phyloP scores from a whole-genome alignment of 352 stramenopile genomes.

The Globisporangium camurandrum region DNA sequence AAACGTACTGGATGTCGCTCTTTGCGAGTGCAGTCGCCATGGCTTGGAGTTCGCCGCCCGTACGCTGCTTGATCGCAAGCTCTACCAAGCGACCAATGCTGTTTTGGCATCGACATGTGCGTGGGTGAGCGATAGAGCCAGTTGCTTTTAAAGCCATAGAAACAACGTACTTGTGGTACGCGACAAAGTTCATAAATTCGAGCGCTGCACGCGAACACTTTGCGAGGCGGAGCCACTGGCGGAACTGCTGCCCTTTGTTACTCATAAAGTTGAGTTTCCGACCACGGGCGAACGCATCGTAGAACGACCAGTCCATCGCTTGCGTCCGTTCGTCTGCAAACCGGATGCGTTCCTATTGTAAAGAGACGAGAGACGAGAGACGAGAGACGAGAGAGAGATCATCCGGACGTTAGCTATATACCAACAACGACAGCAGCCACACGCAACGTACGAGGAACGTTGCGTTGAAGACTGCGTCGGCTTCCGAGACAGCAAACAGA shows the following conservation, averaged over 20 bases:
- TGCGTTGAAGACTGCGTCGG: conserved; percentile 69
- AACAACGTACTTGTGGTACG: conserved; percentile 69
- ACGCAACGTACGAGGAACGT: conserved; percentile 40
- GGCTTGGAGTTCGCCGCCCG: conserved; percentile 39
- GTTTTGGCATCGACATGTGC: neutral
- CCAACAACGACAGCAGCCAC: neutral
- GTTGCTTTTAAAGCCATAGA: neutral
- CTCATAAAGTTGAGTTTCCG: conserved; percentile 83
- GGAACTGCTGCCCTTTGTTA: conserved; percentile 54
- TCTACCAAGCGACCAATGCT: conserved; percentile 80
- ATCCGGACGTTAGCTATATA: neutral
- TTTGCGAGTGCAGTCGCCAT: conserved; percentile 44
- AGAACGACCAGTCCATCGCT: conserved; percentile 76
- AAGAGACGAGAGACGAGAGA: neutral
- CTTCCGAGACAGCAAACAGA: conserved; percentile 72
- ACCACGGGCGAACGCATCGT: conserved; percentile 70
- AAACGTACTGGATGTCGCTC: conserved; percentile 53
- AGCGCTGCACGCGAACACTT: conserved; percentile 65
- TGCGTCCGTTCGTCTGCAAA: conserved; percentile 81
- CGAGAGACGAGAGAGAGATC: neutral
- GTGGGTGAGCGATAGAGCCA: neutral
- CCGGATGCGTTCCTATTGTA: conserved; percentile 61
- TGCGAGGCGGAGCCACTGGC: conserved; percentile 58
- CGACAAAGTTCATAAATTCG: conserved; percentile 83
- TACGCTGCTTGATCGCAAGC: conserved; percentile 68